A percentile compares a stretch with the other conserved stretches of the same genome.
Evolutionary conservation across 2,329 filamentous ascomycete genomes (phyloP).

Genomic region (Waltergamsia citrina): DNA sequence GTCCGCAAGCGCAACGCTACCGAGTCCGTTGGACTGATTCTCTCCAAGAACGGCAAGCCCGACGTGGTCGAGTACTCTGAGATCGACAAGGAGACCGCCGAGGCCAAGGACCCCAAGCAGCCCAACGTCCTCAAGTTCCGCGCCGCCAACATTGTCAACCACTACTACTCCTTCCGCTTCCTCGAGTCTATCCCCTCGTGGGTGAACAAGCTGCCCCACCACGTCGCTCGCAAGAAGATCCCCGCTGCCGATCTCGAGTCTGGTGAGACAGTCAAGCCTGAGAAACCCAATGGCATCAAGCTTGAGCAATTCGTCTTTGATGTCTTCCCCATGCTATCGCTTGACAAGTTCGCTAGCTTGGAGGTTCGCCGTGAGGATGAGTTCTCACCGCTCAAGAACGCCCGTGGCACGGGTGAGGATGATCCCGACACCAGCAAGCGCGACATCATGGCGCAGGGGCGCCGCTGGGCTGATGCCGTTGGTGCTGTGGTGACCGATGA

Average conservation of each 20-base stretch:
- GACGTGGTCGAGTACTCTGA: constrained; percentile 99
- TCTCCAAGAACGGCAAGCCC: constrained; percentile 90
- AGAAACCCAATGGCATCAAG: constrained; percentile 97
- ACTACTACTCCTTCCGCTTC: constrained; percentile 96
- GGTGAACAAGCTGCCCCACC: constrained; percentile 81
- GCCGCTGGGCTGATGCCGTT: constrained; percentile 72
- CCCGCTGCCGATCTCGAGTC: constrained; percentile 68
- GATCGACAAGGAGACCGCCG: constrained; percentile 81
- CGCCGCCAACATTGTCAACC: constrained; percentile 98
- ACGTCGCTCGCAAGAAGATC: constrained; percentile 98
- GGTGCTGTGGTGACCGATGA: constrained; percentile 65
- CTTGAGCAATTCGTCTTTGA: constrained; percentile 99
- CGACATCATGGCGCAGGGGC: constrained; percentile 85
- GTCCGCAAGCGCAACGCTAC: constrained; percentile 95
- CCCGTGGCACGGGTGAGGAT: constrained; percentile 75
- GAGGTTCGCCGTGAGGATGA: constrained; percentile 96
- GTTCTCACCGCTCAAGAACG: constrained; percentile 96
- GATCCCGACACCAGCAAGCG: constrained; percentile 86
- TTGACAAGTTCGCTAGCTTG: constrained; percentile 88
- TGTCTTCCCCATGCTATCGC: constrained; percentile 80
- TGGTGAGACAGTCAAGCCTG: constrained; percentile 77
- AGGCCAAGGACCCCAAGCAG: constrained; percentile 77
- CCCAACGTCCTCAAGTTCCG: constrained; percentile 83
- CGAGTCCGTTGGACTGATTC: constrained; percentile 89
- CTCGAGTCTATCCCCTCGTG: constrained; percentile 83